phyloP scores from a whole-genome alignment of 352 stramenopile genomes.

The Globisporangium lucens region DNA sequence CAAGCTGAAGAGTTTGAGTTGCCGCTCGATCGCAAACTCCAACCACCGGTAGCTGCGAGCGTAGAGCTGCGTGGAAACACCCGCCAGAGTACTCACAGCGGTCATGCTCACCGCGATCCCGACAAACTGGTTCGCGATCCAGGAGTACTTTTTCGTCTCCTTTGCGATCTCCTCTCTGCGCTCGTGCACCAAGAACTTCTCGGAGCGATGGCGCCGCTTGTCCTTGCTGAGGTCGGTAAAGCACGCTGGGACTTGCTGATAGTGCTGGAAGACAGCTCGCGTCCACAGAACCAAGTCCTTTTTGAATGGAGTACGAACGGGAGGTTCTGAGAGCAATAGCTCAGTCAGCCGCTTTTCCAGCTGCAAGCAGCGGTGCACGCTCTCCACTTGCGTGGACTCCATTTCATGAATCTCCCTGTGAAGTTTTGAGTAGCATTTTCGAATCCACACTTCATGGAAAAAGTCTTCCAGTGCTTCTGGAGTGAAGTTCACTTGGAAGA shows the following conservation, averaged over 20 bases:
- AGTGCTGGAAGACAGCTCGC: conserved; percentile 12
- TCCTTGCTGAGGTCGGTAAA: conserved; percentile 5
- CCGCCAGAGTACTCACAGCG: conserved; percentile 20
- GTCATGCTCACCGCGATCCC: conserved; percentile 21
- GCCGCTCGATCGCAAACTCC: conserved; percentile 14
- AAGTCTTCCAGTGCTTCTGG: conserved; percentile 15
- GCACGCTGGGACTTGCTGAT: neutral
- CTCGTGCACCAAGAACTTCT: conserved; percentile 11
- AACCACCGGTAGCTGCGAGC: conserved; percentile 28
- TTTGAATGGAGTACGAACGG: neutral
- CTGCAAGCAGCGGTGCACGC: conserved; percentile 1
- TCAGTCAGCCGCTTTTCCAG: neutral
- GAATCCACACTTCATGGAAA: conserved; percentile 25
- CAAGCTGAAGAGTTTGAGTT: conserved; percentile 5
- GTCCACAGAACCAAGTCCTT: conserved; percentile 2
- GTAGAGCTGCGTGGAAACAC: conserved; percentile 25
- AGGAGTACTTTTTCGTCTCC: neutral
- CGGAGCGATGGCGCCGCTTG: conserved; percentile 7
- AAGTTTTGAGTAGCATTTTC: conserved; percentile 12
- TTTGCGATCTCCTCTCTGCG: neutral
- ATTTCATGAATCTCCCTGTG: conserved; percentile 20
- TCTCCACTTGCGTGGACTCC: conserved; percentile 11
- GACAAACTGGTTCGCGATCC: conserved; percentile 11
- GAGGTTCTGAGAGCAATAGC: neutral
- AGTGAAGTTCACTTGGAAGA: conserved; percentile 22